A percentile compares a stretch with the other conserved stretches of the same genome.
These are phyloP conservation scores for Tetrahymena elliotti DNA, from an alignment of 73 alveolate species.

Conservation along the genomic window DNA sequence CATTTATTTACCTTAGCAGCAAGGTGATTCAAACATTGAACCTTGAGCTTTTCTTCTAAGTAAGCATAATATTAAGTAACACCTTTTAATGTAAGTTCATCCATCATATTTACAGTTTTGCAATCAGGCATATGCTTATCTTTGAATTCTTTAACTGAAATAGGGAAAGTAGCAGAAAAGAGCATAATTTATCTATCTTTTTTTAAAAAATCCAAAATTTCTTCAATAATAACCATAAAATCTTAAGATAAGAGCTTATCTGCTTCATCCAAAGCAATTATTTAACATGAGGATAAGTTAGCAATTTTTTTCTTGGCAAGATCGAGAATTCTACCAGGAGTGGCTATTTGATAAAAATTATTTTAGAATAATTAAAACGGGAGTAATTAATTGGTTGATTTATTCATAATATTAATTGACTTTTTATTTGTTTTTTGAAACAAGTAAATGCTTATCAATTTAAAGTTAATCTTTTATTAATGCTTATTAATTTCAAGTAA, in stretches of 20 bases:
- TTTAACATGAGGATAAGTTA: slow-evolving; percentile 66
- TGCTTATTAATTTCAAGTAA: not conserved
- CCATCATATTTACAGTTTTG: slow-evolving; percentile 87
- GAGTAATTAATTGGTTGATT: not conserved
- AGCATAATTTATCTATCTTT: slow-evolving; percentile 81
- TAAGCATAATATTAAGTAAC: slow-evolving; percentile 94
- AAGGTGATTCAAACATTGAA: slow-evolving; percentile 22
- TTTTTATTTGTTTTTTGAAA: too few species aligned
- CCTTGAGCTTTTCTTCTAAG: slow-evolving; percentile 84
- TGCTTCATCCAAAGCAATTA: slow-evolving; percentile 93
- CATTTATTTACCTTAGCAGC: not conserved
- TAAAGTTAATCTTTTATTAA: too few species aligned
- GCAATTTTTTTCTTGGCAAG: slow-evolving; percentile 79
- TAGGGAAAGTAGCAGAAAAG: slow-evolving; percentile 97
- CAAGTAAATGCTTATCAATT: not conserved
- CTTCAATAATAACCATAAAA: slow-evolving; percentile 77
- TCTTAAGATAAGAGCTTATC: slow-evolving; percentile 94
- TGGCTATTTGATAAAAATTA: slow-evolving; percentile 21
- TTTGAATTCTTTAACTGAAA: slow-evolving; percentile 81
- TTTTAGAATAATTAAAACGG: not conserved
- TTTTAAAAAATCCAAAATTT: slow-evolving; percentile 72
- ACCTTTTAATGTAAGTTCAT: slow-evolving; percentile 95
- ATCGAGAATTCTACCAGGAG: slow-evolving; percentile 76
- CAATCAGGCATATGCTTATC: slow-evolving; percentile 80
- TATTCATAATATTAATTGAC: too few species aligned